Base-by-base conservation (phyloP, 495 filamentous ascomycete genomes). In the Aspergillus hancockii region DNA sequence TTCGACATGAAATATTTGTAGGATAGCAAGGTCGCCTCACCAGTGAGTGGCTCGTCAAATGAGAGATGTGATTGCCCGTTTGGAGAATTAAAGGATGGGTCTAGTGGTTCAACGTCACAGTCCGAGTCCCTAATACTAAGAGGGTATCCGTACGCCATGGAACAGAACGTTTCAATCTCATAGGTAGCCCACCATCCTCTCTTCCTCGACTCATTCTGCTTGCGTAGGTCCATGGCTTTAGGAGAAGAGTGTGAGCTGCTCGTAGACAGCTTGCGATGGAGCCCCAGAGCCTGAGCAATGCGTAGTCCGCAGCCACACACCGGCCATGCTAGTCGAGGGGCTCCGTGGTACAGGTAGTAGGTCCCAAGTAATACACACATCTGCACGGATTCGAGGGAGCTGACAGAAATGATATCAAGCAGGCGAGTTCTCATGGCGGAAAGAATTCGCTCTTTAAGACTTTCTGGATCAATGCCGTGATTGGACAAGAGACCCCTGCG, bases 171-270 rank as follows among this genome's bases (percentile, higher is more conserved):
- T 38, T 75, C 74, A 31, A 74, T 73, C 16, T 72, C 73, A 46
- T 75, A 77, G 18, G 75, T 73, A 19, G 73, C 72, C 68, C 74
- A 75, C 74, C 74, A 77, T 14, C 72, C 70, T 7, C 71, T 64
- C 43, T 75, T 77, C n/a, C 70, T 36, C 1, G 69, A 65, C 57
- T 74, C 71, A 25, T 63, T 54, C n/a, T 63, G 52, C 22, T 41
- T 61, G 4, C 49, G 61, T 40, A 31, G 41, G 12, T 41, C 53
- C 0, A 55, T 23, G 8, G 14, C 18, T 14, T 18, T 18, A 6
- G 50, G 2, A n/a, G 28, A 16, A 2, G 9, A 18, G 10, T 51
- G 21, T 6, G 4, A 6, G 19, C 4, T 13, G 22, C 52, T 49
- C 40, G 21, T 28, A 34, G 14, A 23, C 4, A 58, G 8, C 38